Conservation (phyloP, 176 grass and related monocot species). For the Raddia distichophylla region DNA sequence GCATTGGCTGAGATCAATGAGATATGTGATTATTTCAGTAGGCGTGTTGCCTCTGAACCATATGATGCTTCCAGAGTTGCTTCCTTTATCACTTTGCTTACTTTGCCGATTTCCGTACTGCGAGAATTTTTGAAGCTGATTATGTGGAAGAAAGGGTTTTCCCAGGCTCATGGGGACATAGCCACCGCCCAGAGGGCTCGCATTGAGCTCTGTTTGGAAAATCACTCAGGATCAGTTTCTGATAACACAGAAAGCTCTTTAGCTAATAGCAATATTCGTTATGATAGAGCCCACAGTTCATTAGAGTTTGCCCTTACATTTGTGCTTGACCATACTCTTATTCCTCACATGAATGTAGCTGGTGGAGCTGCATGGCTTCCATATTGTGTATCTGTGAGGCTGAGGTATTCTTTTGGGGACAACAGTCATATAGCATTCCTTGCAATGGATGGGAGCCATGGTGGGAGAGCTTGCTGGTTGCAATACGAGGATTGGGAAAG, state of each 20-base stretch:
- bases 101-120: constrained; percentile 79
- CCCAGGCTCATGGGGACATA: constrained; percentile 80
- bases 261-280: constrained; percentile 90
- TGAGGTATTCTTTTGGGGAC: constrained; percentile 92
- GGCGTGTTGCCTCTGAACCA: constrained; percentile 93
- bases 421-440: constrained; percentile 67
- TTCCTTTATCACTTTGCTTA: constrained; percentile 98
- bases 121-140: constrained; percentile 92
- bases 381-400: constrained; percentile 87
- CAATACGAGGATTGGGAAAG: constrained; percentile 93
- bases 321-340: constrained; percentile 88
- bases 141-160: constrained; percentile 93
- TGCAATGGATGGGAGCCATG: constrained; percentile 94
- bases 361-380: constrained; percentile 97
- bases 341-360: constrained; percentile 94
- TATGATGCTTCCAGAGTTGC: constrained; percentile 97
- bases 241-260: constrained; percentile 54
- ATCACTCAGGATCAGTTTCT: constrained; percentile 73
- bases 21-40: constrained; percentile 98
- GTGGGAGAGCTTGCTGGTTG: constrained; percentile 88
- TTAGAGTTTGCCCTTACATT: constrained; percentile 94
- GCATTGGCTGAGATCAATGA: constrained; percentile 78
- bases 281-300: constrained; percentile 78
- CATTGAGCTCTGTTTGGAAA: constrained; percentile 96
- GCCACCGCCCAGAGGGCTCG: constrained; percentile 85